Evolutionary conservation across 1,284 basidiomycete species (phyloP).

Genomic region (Blastosporella zonata): DNA sequence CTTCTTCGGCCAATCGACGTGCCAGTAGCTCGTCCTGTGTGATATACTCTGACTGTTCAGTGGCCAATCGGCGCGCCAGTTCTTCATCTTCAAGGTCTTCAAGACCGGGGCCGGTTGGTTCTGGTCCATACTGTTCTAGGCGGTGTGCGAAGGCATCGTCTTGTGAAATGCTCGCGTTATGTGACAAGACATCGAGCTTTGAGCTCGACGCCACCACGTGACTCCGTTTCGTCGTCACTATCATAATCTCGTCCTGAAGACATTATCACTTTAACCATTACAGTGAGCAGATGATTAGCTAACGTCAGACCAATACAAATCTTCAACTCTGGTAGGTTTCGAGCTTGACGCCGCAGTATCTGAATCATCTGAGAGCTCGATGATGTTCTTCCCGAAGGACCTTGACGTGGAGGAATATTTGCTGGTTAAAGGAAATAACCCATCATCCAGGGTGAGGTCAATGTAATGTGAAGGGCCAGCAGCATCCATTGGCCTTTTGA

Average conservation of each 20-base stretch:
- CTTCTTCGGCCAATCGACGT: neutral
- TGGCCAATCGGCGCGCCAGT: neutral
- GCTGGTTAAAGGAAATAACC: neutral
- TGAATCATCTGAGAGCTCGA: neutral
- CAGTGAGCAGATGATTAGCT: neutral
- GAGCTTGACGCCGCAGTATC: neutral
- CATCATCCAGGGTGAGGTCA: conserved; percentile 2
- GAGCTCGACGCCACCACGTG: neutral
- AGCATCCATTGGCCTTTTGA: neutral
- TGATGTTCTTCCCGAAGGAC: neutral
- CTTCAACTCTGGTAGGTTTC: neutral
- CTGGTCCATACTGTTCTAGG: neutral
- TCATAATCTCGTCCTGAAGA: neutral
- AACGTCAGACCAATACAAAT: neutral
- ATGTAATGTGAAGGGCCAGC: conserved; percentile 1
- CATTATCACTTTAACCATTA: neutral
- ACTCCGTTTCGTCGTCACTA: no score
- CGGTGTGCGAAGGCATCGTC: conserved; percentile 1
- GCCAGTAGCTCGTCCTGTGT: neutral
- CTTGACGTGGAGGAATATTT: neutral
- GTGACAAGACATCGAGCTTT: neutral
- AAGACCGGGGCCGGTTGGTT: neutral
- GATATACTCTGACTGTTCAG: neutral
- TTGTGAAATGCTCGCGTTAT: neutral
- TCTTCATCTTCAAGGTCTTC: neutral